These are phyloP conservation scores for Suillus lakei DNA, from an alignment of 768 basidiomycete genomes.

Conservation along the genomic window DNA sequence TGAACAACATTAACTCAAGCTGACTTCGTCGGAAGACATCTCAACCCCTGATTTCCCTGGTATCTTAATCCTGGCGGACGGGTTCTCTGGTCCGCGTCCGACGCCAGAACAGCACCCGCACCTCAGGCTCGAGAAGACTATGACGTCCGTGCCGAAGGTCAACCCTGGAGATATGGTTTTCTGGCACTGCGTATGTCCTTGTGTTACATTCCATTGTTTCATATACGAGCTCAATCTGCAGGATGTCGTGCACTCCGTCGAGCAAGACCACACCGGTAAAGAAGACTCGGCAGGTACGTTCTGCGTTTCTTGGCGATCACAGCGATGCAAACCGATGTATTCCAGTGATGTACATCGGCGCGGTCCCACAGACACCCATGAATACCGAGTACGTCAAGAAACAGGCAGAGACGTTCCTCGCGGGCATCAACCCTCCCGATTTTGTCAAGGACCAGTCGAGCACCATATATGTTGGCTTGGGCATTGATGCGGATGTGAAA, in stretches of 20 bases:
- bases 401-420: slow-evolving; percentile 66
- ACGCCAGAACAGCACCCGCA: slow-evolving; percentile 69
- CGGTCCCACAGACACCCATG: slow-evolving; percentile 66
- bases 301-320: not conserved
- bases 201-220: not conserved
- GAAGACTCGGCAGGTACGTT: slow-evolving; percentile 59
- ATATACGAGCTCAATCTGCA: slow-evolving; percentile 19
- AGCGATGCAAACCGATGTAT: not conserved
- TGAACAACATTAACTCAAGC: not conserved
- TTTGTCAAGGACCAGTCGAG: slow-evolving; percentile 58
- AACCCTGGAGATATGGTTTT: slow-evolving; percentile 80
- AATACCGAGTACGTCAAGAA: slow-evolving; percentile 64
- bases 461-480: slow-evolving; percentile 43
- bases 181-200: slow-evolving; percentile 64
- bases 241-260: slow-evolving; percentile 55
- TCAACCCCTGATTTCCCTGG: slow-evolving; percentile 58
- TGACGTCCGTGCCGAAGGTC: slow-evolving; percentile 75
- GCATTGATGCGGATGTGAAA: slow-evolving; percentile 43
- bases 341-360: slow-evolving; percentile 79
- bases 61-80: slow-evolving; percentile 33
- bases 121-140: slow-evolving; percentile 61
- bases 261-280: slow-evolving; percentile 55
- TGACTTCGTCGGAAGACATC: slow-evolving; percentile 40
- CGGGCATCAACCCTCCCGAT: slow-evolving; percentile 73
- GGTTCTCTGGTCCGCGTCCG: slow-evolving; percentile 49